phyloP scores from a whole-genome alignment of 2,329 filamentous ascomycete species.

The Fusarium fujikuroi region DNA sequence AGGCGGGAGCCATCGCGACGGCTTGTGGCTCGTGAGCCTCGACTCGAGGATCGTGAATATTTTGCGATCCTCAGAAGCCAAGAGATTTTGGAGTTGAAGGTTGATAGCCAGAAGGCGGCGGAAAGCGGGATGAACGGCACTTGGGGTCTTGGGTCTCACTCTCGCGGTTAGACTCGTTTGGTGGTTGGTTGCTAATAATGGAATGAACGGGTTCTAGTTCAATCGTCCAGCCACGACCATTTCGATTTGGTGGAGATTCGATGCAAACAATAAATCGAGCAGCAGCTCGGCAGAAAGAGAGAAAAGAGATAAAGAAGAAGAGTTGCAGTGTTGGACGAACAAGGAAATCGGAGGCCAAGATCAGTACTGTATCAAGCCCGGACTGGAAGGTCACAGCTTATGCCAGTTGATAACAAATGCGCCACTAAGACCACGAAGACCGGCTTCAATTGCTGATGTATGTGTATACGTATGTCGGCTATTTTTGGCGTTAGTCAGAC shows the following conservation, averaged over 20 bases:
- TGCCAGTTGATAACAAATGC: conserved; percentile 31
- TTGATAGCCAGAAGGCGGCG: not conserved
- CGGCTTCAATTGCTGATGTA: conserved; percentile 35
- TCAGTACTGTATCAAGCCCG: not conserved
- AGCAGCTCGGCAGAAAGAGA: conserved; percentile 30
- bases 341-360: conserved; percentile 19
- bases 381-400: conserved; percentile 26
- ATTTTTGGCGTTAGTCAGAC: conserved; percentile 23
- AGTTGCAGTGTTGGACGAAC: not conserved
- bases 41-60: conserved; percentile 49
- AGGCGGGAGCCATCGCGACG: conserved; percentile 61
- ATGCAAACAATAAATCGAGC: conserved; percentile 14
- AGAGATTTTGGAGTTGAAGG: conserved; percentile 13
- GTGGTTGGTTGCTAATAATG: conserved; percentile 34
- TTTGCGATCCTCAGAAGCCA: conserved; percentile 22
- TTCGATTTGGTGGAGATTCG: conserved; percentile 31
- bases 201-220: conserved; percentile 27
- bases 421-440: conserved; percentile 38
- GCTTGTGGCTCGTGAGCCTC: conserved; percentile 32
- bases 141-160: conserved; percentile 5
- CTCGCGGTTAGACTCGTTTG: conserved; percentile 29
- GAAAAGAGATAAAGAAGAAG: not conserved
- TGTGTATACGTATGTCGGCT: conserved; percentile 15
- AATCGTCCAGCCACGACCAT: conserved; percentile 38
- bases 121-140: conserved; percentile 20